A percentile compares a stretch with the other conserved stretches of the same genome.
Conservation (phyloP, 495 filamentous ascomycete species). For the Parachaetomium inaequale region DNA sequence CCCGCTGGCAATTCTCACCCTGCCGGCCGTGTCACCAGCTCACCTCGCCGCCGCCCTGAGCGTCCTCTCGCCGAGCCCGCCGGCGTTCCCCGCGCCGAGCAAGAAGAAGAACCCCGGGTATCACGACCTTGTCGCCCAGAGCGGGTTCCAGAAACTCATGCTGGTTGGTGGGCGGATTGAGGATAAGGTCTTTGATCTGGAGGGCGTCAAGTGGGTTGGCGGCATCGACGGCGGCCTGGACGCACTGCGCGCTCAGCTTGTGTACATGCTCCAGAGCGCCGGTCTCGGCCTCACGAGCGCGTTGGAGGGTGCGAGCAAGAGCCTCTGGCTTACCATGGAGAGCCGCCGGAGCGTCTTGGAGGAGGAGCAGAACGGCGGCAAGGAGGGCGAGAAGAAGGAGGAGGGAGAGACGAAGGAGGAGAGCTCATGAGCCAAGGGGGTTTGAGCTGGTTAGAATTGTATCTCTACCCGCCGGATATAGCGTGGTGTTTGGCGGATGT, state of each 20-base stretch:
- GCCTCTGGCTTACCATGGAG: slow-evolving; percentile 80
- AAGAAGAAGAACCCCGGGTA: slow-evolving; percentile 72
- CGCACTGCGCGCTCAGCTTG: slow-evolving; percentile 74
- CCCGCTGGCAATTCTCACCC: slow-evolving; percentile 72
- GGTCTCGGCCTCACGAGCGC: slow-evolving; percentile 67
- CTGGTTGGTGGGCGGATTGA: slow-evolving; percentile 79
- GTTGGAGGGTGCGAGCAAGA: slow-evolving; percentile 73
- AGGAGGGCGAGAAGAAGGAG: slow-evolving; percentile 35
- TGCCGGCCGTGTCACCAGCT: slow-evolving; percentile 76
- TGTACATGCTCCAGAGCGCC: slow-evolving; percentile 69
- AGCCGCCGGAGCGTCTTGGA: slow-evolving; percentile 71
- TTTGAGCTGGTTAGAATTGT: not conserved
- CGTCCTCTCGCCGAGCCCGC: slow-evolving; percentile 65
- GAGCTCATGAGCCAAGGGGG: slow-evolving; percentile 20
- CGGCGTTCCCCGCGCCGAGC: slow-evolving; percentile 71
- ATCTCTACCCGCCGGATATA: slow-evolving; percentile 1
- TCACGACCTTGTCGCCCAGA: slow-evolving; percentile 70
- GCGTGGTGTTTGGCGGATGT: slow-evolving; percentile 14
- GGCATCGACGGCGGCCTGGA: slow-evolving; percentile 80
- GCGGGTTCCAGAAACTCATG: slow-evolving; percentile 79
- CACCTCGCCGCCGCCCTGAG: slow-evolving; percentile 76
- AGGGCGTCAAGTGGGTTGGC: slow-evolving; percentile 77
- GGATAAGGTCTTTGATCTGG: slow-evolving; percentile 76
- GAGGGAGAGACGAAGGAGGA: slow-evolving; percentile 29
- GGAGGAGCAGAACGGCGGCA: slow-evolving; percentile 57